A percentile compares a stretch with the other conserved stretches of the same genome.
Evolutionary conservation across 1,284 basidiomycete species (phyloP).

Genomic region (Leccinum huronense): DNA sequence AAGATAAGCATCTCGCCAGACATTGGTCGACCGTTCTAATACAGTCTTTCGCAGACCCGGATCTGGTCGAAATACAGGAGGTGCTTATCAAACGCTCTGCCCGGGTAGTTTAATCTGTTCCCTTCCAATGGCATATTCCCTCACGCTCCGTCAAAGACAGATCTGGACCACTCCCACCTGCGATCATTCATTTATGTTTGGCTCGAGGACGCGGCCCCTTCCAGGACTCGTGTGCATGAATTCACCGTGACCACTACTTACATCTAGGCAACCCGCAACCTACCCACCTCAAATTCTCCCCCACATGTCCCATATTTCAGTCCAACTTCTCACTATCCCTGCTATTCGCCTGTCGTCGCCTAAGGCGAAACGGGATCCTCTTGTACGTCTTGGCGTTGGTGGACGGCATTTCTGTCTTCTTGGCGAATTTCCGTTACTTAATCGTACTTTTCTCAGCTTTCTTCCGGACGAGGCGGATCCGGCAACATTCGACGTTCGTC

Average conservation of each 20-base stretch:
- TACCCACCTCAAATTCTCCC: not conserved
- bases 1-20: slow-evolving; percentile 23
- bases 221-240: not conserved
- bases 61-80: slow-evolving; percentile 7
- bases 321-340: not conserved
- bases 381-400: slow-evolving; percentile 30
- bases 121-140: slow-evolving; percentile 3
- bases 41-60: slow-evolving; percentile 4
- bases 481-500: slow-evolving; percentile 60
- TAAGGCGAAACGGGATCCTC: slow-evolving; percentile 36
- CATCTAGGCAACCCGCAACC: not conserved
- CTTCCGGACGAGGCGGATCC: slow-evolving; percentile 63
- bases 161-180: slow-evolving; percentile 11
- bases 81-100: slow-evolving; percentile 25
- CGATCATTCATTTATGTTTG: slow-evolving; percentile 23
- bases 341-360: slow-evolving; percentile 24
- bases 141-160: not conserved
- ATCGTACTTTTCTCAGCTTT: slow-evolving; percentile 37
- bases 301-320: slow-evolving; percentile 16
- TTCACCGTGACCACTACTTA: slow-evolving; percentile 1
- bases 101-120: not conserved
- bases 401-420: not conserved
- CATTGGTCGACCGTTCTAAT: slow-evolving; percentile 12
- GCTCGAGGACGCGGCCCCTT: not conserved
- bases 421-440: not conserved